Percentiles rank a stretch among this genome's conserved stretches.
phyloP scores from a whole-genome alignment of 495 filamentous ascomycete species.

The Staphylotrichum longicolle region DNA sequence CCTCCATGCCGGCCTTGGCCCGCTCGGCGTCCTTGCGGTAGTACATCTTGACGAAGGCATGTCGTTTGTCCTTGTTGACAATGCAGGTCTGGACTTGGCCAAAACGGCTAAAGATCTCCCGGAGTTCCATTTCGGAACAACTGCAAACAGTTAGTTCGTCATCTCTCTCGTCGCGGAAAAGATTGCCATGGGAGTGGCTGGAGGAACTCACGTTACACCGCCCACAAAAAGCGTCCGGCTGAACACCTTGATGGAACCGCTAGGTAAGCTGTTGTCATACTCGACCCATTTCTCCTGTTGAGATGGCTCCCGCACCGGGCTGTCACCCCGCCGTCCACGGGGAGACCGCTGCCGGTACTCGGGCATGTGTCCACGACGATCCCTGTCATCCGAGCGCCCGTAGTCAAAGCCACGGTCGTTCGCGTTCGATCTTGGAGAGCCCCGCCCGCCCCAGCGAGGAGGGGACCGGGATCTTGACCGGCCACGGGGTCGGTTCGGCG shows the following conservation, averaged over 20 bases:
- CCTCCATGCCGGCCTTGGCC: conserved; percentile 91
- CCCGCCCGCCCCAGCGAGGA: conserved; percentile 59
- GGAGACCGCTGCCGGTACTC: conserved; percentile 88
- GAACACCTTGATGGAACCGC: conserved; percentile 82
- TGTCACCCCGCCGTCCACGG: conserved; percentile 58
- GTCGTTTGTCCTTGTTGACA: conserved; percentile 93
- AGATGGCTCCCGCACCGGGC: conserved; percentile 40
- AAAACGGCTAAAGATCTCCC: conserved; percentile 70
- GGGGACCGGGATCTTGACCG: conserved; percentile 74
- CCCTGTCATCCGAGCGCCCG: conserved; percentile 56
- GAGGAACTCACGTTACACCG: conserved; percentile 78
- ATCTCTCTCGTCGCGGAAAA: background rate
- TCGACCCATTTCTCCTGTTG: conserved; percentile 69
- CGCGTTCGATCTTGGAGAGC: conserved; percentile 42
- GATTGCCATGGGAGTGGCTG: background rate
- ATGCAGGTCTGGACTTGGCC: conserved; percentile 95
- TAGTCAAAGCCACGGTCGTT: conserved; percentile 43
- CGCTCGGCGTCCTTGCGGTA: conserved; percentile 76
- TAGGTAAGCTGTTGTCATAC: conserved; percentile 69
- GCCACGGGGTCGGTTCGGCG: conserved; percentile 60
- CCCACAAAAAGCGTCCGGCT: conserved; percentile 96
- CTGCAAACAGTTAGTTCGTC: conserved; percentile 36
- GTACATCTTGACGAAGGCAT: conserved; percentile 99
- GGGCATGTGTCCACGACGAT: conserved; percentile 56
- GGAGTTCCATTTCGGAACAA: conserved; percentile 75